Evolutionary conservation across 108 stramenopile species (phyloP).

Genomic region (Parmales sp.): DNA sequence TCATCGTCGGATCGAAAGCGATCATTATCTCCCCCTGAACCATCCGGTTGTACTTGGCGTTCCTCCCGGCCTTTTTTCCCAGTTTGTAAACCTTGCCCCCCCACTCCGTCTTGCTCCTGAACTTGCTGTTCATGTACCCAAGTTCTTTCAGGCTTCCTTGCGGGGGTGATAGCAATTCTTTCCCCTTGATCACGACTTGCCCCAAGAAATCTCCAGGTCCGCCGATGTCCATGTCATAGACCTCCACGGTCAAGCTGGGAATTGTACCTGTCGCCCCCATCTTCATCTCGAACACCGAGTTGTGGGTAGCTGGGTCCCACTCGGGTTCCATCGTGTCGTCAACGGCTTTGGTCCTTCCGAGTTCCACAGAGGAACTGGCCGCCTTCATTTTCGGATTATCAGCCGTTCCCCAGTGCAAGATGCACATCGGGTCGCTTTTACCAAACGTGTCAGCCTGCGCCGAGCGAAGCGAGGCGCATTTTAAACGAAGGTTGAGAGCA

Average conservation of each 20-base stretch:
- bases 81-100: background rate
- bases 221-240: background rate
- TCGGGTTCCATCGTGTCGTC: constrained; percentile 6
- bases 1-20: background rate
- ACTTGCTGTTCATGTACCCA: background rate
- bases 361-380: no score
- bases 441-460: constrained; percentile 5
- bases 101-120: background rate
- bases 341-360: background rate
- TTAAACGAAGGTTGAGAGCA: no score
- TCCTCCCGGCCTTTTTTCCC: background rate
- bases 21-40: background rate
- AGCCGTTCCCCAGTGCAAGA: background rate
- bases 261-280: background rate
- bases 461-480: no score
- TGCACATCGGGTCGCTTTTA: constrained; percentile 1
- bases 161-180: background rate
- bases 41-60: background rate
- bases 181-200: background rate
- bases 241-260: background rate
- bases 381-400: no score
- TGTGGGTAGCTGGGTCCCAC: no score
- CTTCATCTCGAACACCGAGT: no score
- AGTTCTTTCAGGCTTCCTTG: background rate
- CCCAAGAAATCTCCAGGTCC: background rate